Evolutionary conservation across 768 basidiomycete species (phyloP).

Genomic region (Pisolithus marmoratus): DNA sequence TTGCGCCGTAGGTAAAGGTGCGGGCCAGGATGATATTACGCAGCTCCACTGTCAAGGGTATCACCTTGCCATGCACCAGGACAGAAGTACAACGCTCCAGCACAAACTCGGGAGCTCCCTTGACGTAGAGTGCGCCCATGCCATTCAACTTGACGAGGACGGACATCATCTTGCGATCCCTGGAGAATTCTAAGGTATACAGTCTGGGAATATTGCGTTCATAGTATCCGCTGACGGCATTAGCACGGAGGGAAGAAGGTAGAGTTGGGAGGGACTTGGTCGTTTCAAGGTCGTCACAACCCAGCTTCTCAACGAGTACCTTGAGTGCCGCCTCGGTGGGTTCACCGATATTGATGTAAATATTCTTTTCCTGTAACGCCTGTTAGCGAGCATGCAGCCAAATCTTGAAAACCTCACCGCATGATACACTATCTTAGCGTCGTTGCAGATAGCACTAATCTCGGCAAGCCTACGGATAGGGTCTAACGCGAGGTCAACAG

Average conservation of each 20-base stretch:
- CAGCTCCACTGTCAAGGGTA: conserved; percentile 61
- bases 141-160: conserved; percentile 74
- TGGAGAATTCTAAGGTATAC: conserved; percentile 95
- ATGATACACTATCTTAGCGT: conserved; percentile 85
- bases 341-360: conserved; percentile 85
- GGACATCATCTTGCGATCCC: conserved; percentile 99
- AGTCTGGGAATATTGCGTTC: conserved; percentile 72
- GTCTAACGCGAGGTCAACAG: conserved; percentile 55
- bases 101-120: conserved; percentile 95
- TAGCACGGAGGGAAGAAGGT: conserved; percentile 58
- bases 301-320: conserved; percentile 92
- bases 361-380: conserved; percentile 59
- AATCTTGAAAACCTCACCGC: conserved; percentile 39
- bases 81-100: conserved; percentile 82
- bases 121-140: conserved; percentile 79
- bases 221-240: conserved; percentile 80
- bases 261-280: conserved; percentile 53
- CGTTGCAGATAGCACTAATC: conserved; percentile 92
- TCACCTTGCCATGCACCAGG: conserved; percentile 54
- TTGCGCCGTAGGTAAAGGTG: conserved; percentile 67
- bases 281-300: conserved; percentile 57
- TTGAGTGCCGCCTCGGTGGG: conserved; percentile 97
- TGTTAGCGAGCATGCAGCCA: conserved; percentile 1
- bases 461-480: conserved; percentile 82
- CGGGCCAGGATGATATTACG: conserved; percentile 56